phyloP scores from a whole-genome alignment of 768 basidiomycete genomes.

The Pleurotus tuoliensis region DNA sequence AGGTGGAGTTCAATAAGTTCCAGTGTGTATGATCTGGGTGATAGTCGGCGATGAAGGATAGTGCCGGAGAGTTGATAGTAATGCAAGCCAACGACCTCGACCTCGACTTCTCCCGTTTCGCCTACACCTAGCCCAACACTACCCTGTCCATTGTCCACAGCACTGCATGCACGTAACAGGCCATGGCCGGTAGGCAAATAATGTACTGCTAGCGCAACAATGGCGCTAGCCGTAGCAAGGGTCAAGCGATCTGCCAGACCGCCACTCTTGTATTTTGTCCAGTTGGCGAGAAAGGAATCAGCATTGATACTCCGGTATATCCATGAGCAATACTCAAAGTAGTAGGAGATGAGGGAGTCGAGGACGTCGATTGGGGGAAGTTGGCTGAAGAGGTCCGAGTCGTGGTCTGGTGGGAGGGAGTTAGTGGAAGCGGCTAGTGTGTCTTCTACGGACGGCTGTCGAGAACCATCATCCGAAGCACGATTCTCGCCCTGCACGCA shows the following conservation, averaged over 20 bases:
- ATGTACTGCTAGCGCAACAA: conserved; percentile 70
- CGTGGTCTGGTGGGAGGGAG: conserved; percentile 50
- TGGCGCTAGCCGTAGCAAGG: conserved; percentile 67
- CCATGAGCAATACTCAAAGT: conserved; percentile 89
- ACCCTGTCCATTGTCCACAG: conserved; percentile 30
- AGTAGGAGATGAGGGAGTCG: conserved; percentile 69
- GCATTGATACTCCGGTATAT: conserved; percentile 78
- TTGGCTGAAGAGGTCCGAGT: conserved; percentile 65
- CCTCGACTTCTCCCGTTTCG: conserved; percentile 9
- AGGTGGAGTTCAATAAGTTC: conserved; percentile 76
- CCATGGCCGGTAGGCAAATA: conserved; percentile 67
- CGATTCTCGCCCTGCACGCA: conserved; percentile 27
- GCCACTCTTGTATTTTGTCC: conserved; percentile 73
- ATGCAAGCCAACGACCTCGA: conserved; percentile 58
- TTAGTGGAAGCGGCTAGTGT: conserved; percentile 19
- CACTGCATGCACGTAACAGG: conserved; percentile 42
- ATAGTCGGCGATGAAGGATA: conserved; percentile 58
- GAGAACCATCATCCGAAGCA: conserved; percentile 52
- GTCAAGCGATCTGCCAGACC: conserved; percentile 56
- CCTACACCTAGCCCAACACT: no score
- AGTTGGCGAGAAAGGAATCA: conserved; percentile 54
- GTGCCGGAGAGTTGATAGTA: conserved; percentile 69
- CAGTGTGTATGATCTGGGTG: conserved; percentile 51
- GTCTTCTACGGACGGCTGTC: conserved; percentile 44
- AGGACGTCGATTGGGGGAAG: conserved; percentile 67